Evolutionary conservation across 2,329 filamentous ascomycete species (phyloP), one percentile per base, ranked within the genome.

Genomic region (Raffaelea deltoideospora): DNA sequence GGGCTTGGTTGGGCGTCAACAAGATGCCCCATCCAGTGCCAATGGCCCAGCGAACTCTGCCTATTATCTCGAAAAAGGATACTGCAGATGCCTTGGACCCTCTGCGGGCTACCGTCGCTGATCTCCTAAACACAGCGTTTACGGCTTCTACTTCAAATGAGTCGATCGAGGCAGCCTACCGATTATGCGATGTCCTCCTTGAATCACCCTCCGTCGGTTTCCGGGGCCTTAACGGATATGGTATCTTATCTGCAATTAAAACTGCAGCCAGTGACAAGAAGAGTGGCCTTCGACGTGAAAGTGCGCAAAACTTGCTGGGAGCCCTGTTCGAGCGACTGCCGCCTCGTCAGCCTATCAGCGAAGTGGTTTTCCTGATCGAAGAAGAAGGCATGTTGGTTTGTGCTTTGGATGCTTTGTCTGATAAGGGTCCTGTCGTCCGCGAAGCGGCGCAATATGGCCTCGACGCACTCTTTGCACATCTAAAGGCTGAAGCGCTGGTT

Each of bases 371-470:
- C 46, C 62, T 95, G 15, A 57, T 87, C n/a, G 76, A 90, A 53
- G 80, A 93, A 55, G 76, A 78, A 37, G 77, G 74, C 38, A 56
- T 93, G 41, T 61, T 95, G 10, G 57, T 69, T 26, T 65, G 76
- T 43, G 84, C 81, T 19, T 70, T 96, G 41, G 90, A 98, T 50
- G 76, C 79, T 9, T 68, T 98, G 34, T 71, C 88, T 34, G 90
- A 98, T 56, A 96, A 98, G 65, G 83, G 81, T 35, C 64, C 78
- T 34, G 79, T 92, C 8, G 86, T 96, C 33, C 80, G 81, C 48
- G 87, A 96, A 53, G 82, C 87, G 31, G 86, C 88, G 6, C 83
- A 93, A 57, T 98, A 96, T 57, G 90, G 86, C 23, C 69, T 98
- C 39, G 87, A 98, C 55, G 80, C 84, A 19, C 67, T 96, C 19